Conservation (phyloP, 2,329 filamentous ascomycete genomes). For the Ophiocordyceps australis region DNA sequence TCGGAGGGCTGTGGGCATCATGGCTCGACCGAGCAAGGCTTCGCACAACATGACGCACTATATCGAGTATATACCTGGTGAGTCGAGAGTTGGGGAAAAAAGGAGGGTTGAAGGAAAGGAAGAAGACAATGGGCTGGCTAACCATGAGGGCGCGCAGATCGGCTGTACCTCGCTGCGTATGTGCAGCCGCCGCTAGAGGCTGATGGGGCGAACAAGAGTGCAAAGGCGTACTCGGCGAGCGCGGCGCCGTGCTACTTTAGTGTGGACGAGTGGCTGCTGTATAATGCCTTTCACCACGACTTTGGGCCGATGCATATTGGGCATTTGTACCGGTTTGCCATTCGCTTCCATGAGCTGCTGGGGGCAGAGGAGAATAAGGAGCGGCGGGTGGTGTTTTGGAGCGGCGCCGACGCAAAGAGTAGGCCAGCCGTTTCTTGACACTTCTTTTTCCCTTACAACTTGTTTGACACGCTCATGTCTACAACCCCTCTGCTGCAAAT, state of each 20-base stretch:
- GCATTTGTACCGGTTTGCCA: constrained; percentile 89
- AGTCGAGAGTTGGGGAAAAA: too few relatives aligned
- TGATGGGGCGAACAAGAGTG: neutral
- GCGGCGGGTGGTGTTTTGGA: constrained; percentile 89
- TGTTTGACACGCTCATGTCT: too few relatives aligned
- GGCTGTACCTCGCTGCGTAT: constrained; percentile 88
- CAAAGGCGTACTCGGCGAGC: too few relatives aligned
- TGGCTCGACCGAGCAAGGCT: too few relatives aligned
- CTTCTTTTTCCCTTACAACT: too few relatives aligned
- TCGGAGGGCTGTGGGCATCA: too few relatives aligned
- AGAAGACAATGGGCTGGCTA: too few relatives aligned
- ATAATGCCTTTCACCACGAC: constrained; percentile 97
- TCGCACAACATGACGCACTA: too few relatives aligned
- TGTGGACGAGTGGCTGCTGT: constrained; percentile 78
- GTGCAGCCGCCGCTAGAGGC: constrained; percentile 14
- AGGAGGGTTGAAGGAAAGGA: too few relatives aligned
- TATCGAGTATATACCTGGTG: constrained; percentile 93
- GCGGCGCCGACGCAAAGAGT: constrained; percentile 79
- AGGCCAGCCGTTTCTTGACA: too few relatives aligned
- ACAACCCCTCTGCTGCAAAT: too few relatives aligned
- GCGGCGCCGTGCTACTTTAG: constrained; percentile 78
- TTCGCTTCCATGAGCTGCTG: constrained; percentile 88
- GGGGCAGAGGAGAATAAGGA: constrained; percentile 83
- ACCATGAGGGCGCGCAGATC: constrained; percentile 54
- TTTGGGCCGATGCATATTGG: constrained; percentile 96